A percentile compares a stretch with the other conserved stretches of the same genome.
Conservation (phyloP, 1,284 basidiomycete genomes). For the Porphyrellus sp. region DNA sequence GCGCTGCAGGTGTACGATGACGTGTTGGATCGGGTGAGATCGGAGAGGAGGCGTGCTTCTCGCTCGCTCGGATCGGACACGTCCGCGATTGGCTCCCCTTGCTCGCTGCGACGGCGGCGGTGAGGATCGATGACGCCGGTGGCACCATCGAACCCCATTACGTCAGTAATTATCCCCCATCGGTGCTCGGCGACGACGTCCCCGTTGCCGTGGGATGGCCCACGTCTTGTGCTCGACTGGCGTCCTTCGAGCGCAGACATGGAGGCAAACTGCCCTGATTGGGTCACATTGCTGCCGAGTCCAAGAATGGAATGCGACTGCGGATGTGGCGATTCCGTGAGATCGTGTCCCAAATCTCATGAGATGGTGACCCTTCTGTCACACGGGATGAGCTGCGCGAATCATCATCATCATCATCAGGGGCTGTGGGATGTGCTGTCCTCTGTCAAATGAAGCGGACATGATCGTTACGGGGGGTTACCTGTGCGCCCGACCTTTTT, state of each 20-base stretch:
- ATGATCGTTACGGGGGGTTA: constrained; percentile 8
- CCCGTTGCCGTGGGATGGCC: constrained; percentile 19
- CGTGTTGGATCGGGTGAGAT: constrained; percentile 24
- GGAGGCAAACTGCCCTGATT: constrained; percentile 3
- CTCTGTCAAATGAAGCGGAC: constrained; percentile 4
- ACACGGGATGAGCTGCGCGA: constrained; percentile 6
- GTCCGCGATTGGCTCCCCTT: constrained; percentile 12
- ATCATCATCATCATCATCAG: constrained; percentile 1
- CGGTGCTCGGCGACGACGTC: constrained; percentile 3
- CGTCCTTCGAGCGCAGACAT: background rate
- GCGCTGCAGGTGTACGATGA: constrained; percentile 10
- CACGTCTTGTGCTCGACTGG: constrained; percentile 1
- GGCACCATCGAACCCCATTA: constrained; percentile 22
- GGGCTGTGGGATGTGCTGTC: constrained; percentile 6
- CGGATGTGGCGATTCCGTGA: constrained; percentile 10
- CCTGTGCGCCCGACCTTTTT: background rate
- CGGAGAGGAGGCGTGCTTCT: background rate
- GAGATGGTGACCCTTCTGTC: background rate
- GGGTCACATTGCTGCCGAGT: constrained; percentile 13
- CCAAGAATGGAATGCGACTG: constrained; percentile 8
- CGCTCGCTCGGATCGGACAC: background rate
- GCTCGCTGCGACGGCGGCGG: constrained; percentile 17
- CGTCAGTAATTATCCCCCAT: constrained; percentile 19
- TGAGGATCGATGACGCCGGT: constrained; percentile 31
- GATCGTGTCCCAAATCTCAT: constrained; percentile 14